Evolutionary conservation across 2,329 filamentous ascomycete species (phyloP), one percentile per base, ranked within the genome.

Genomic region (Stagonosporopsis tanaceti): DNA sequence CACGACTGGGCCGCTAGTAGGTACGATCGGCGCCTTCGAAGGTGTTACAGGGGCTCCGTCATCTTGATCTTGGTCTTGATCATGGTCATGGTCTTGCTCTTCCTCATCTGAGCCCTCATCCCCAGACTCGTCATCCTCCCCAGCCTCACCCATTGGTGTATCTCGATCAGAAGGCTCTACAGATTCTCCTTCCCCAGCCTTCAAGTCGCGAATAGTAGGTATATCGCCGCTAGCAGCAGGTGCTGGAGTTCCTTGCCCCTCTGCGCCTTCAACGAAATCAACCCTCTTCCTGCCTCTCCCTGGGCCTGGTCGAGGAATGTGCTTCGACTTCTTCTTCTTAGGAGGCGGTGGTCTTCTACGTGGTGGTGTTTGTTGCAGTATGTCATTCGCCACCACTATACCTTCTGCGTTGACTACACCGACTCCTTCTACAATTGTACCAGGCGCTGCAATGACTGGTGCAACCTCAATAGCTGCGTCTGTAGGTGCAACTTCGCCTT

Each of bases 231-330:
- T 65, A 35, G 61, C 48, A 39, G 37, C 61, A 32, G 73, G 64
- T 35, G 62, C 59, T 14, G 71, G 69, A 15, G 67, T 69, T 25
- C 61, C 67, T 57, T 72, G 66, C 17, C 71, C 68, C 42, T 64
- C 56, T 27, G 75, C 79, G 81, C 82, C 79, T 66, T 80, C 80
- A 37, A 72, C 67, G 80, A 87, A 87, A 60, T 84, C 83, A 39
- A 87, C 85, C 73, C 89, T 92, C 77, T 89, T 91, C 82, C 89
- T 94, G 61, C 91, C 91, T 61, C 92, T 86, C 7, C 92, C 92
- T 34, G 90, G 87, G 0, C 91, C 90, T 46, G 90, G 93, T 45
- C 91, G 93, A 45, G 79, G 52, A 11, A 44, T 81, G 59, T 85
- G 82, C 81, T 94, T 96, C 75, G 91, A 81, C 59, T 85, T 82